Evolutionary conservation across 495 filamentous ascomycete species (phyloP), one percentile per base, ranked within the genome.

Genomic region (Immersiella caudata): DNA sequence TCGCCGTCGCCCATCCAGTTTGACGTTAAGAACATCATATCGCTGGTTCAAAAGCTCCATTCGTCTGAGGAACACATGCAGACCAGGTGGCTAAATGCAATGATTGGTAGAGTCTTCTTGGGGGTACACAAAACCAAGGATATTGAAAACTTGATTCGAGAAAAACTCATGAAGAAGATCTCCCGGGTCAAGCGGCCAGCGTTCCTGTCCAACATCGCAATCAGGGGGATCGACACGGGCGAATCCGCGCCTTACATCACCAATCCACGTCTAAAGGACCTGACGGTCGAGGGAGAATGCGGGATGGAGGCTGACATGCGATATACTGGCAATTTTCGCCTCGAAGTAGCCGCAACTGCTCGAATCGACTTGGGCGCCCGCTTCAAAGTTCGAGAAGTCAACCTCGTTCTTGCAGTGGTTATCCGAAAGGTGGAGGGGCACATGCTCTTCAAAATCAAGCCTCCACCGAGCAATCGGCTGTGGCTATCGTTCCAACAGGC

Each of bases 91-190:
- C 85, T 98, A 66, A 98, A 99, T 81, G 95, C 91, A 16, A 82
- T 98, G 65, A 81, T 97, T 49, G 93, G 94, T 14, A 85, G 95
- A 55, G 73, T 97, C 50, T 99, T 98, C 74, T 83, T 99, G 27
- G 91, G 89, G 14, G 69, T 97, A 27, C 93, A 98, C 77, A 90
- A 90, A 74, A 97, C 94, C 0, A 83, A 87, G 35, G 87, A 94
- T 55, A 77, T 97, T 57, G 91, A 97, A 75, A 85, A 89, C 60
- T 85, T 90, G 60, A 82, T 99, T 29, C 85, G 88, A 57, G 85
- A 86, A 49, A 97, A 97, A 82, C 93, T 99, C 68, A 91, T 89
- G 11, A 97, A 97, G 81, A 99, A 99, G 79, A 98, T 99, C 29
- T 88, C 94, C 5, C 88, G 95, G 24, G 95, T 97, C 46, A 93